These are phyloP conservation scores for Cordyceps pruinosa DNA, from an alignment of 2,329 filamentous ascomycete genomes.

Conservation along the genomic window DNA sequence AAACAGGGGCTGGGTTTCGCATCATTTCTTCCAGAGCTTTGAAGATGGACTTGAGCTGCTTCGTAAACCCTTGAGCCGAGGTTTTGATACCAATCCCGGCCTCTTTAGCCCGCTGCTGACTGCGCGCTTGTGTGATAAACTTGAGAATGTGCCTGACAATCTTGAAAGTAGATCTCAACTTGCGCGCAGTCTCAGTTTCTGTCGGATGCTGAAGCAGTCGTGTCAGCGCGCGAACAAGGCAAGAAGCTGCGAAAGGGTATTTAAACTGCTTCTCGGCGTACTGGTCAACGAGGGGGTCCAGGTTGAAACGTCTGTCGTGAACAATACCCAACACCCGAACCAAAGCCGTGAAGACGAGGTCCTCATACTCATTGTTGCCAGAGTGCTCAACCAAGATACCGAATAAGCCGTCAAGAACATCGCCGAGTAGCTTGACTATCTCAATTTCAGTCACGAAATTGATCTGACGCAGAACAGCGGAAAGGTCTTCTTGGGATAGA, in stretches of 20 bases:
- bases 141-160: slow-evolving; percentile 89
- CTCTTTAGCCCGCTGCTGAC: slow-evolving; percentile 83
- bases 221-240: slow-evolving; percentile 78
- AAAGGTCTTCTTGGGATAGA: slow-evolving; percentile 61
- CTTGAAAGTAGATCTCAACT: slow-evolving; percentile 86
- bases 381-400: slow-evolving; percentile 84
- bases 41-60: slow-evolving; percentile 81
- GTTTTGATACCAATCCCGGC: slow-evolving; percentile 78
- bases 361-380: slow-evolving; percentile 88
- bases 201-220: slow-evolving; percentile 75
- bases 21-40: slow-evolving; percentile 85
- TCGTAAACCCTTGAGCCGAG: slow-evolving; percentile 65
- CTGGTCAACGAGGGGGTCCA: slow-evolving; percentile 82
- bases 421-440: slow-evolving; percentile 84
- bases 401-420: slow-evolving; percentile 88
- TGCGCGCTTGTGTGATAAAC: slow-evolving; percentile 85
- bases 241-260: slow-evolving; percentile 86
- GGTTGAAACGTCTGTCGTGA: slow-evolving; percentile 87
- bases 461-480: slow-evolving; percentile 70
- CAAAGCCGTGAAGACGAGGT: slow-evolving; percentile 82
- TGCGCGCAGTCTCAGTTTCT: slow-evolving; percentile 75
- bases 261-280: slow-evolving; percentile 87
- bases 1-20: slow-evolving; percentile 73
- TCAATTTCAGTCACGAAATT: slow-evolving; percentile 96
- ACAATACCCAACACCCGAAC: slow-evolving; percentile 89